phyloP scores from a whole-genome alignment of 2,329 filamentous ascomycete species.

The Fonsecaea pugnacius region DNA sequence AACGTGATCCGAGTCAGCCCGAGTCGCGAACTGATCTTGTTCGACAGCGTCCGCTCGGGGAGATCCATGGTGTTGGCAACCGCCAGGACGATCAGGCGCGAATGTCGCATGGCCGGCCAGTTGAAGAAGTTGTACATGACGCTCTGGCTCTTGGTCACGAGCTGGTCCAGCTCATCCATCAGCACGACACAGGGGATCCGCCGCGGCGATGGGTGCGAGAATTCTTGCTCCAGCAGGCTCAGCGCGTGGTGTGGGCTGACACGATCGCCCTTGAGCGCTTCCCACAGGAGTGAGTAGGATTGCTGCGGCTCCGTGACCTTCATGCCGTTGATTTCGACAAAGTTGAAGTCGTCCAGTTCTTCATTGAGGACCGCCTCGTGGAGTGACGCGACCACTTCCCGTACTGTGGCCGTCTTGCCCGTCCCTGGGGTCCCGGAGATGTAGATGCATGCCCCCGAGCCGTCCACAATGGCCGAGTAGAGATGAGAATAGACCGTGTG shows the following conservation, averaged over 20 bases:
- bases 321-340: conserved; percentile 99
- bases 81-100: conserved; percentile 89
- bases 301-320: conserved; percentile 98
- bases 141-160: conserved; percentile 97
- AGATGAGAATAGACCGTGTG: conserved; percentile 89
- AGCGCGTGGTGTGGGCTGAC: conserved; percentile 91
- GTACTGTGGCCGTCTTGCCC: conserved; percentile 95
- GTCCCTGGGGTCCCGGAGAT: conserved; percentile 98
- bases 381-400: conserved; percentile 87
- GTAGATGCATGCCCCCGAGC: conserved; percentile 94
- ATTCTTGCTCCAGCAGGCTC: conserved; percentile 88
- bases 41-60: conserved; percentile 91
- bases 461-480: conserved; percentile 90
- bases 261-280: conserved; percentile 89
- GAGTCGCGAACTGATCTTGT: conserved; percentile 94
- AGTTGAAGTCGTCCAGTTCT: conserved; percentile 97
- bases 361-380: conserved; percentile 86
- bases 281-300: conserved; percentile 93
- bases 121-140: conserved; percentile 99
- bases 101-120: conserved; percentile 91
- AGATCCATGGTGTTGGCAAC: conserved; percentile 99
- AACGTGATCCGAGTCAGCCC: conserved; percentile 95
- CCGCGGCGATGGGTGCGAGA: conserved; percentile 83
- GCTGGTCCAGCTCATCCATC: conserved; percentile 97
- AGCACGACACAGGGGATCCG: conserved; percentile 93